Evolutionary conservation across 805 yeast genomes (phyloP).

Genomic region (Myxozyma geophila): DNA sequence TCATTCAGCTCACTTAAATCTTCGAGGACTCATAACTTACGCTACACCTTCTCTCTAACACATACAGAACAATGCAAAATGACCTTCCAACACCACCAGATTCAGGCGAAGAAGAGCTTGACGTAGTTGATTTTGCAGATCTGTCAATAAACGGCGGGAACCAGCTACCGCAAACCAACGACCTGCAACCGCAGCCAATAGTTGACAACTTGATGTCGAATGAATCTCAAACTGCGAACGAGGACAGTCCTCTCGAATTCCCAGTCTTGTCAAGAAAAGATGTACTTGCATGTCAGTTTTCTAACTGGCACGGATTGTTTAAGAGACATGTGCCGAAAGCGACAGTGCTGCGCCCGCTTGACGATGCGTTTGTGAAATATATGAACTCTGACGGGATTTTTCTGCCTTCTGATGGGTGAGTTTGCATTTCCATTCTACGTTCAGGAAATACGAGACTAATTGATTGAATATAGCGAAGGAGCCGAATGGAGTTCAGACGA

Average conservation of each 20-base stretch:
- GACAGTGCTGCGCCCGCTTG: conserved; percentile 60
- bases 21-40: too few relatives aligned
- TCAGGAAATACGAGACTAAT: not conserved
- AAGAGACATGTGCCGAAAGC: conserved; percentile 56
- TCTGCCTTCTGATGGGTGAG: conserved; percentile 55
- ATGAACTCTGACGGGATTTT: conserved; percentile 69
- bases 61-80: not conserved
- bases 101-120: conserved; percentile 2
- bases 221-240: not conserved
- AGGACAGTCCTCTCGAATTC: conserved; percentile 18
- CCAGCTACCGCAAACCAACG: not conserved
- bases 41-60: too few relatives aligned
- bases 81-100: conserved; percentile 10
- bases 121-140: not conserved
- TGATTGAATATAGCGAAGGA: conserved; percentile 5
- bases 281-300: conserved; percentile 36
- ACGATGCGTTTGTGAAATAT: conserved; percentile 62
- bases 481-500: conserved; percentile 41
- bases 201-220: not conserved
- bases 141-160: not conserved
- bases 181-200: not conserved
- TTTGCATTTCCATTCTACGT: not conserved
- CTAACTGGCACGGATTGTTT: conserved; percentile 64
- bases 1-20: too few relatives aligned
- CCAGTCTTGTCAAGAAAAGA: conserved; percentile 44